These are phyloP conservation scores for Aquanectria penicillioides DNA, from an alignment of 2,329 filamentous ascomycete genomes.

Conservation along the genomic window DNA sequence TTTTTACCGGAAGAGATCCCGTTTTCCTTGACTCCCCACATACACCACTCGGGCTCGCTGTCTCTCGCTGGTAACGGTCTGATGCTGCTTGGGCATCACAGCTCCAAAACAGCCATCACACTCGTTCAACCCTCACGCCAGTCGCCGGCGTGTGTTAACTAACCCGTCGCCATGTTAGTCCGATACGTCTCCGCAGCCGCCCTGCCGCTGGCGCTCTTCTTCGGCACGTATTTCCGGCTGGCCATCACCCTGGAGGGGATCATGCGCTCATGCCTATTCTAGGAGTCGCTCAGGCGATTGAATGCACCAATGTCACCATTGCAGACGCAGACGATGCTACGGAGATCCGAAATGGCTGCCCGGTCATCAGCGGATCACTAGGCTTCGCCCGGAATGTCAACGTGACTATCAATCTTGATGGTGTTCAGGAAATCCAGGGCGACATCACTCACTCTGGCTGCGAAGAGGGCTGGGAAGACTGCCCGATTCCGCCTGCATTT, in stretches of 20 bases:
- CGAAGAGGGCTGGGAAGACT: neutral
- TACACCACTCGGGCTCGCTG: neutral
- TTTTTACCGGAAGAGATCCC: constrained; percentile 4
- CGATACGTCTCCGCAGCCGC: neutral
- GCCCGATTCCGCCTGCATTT: constrained; percentile 9
- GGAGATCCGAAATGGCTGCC: constrained; percentile 20
- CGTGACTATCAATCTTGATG: constrained; percentile 28
- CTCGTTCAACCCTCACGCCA: too few species aligned
- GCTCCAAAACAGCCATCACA: too few species aligned
- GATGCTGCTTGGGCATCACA: neutral
- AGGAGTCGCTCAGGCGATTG: constrained; percentile 9
- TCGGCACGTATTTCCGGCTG: neutral
- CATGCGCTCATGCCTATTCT: neutral
- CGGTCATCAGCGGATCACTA: constrained; percentile 19
- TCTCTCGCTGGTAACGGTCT: neutral
- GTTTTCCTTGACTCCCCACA: neutral
- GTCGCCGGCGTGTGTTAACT: neutral
- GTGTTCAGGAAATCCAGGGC: constrained; percentile 21
- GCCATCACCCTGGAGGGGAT: neutral
- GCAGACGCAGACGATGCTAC: constrained; percentile 20
- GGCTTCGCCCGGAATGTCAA: constrained; percentile 1
- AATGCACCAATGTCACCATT: constrained; percentile 28
- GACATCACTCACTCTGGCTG: constrained; percentile 12
- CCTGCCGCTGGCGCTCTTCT: constrained; percentile 4
- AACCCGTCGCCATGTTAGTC: neutral